Base-by-base conservation (phyloP, 495 filamentous ascomycete species). In the Sordaria brevicollis region DNA sequence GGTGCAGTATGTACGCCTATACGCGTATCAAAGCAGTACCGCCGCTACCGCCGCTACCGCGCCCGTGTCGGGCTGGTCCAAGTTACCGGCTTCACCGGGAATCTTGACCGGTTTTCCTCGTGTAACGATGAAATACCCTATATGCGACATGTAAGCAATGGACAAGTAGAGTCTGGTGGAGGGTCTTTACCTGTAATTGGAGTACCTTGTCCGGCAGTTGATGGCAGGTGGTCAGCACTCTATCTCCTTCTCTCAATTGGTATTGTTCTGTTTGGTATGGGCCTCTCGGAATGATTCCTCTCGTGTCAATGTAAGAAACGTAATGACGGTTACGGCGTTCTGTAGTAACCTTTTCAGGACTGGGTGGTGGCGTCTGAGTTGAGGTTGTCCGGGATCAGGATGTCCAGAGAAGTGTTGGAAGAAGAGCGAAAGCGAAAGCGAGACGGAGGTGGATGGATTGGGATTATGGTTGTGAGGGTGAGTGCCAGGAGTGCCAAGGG, bases 351-450 rank as follows among this genome's bases (percentile, higher is more conserved):
- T 57, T 13, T 57, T 29, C 10, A 19, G 49, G 49, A 25, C 49
- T 57, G 49, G 21, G 5, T 57, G 13, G 7, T 57, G 13, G 7
- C 29, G 49, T 17, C 49, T 6, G 11, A n/a, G n/a, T n/a, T n/a
- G n/a, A n/a, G n/a, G 5, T 11, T 29, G 25, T 13, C 19, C 19
- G 10, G 43, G 43, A 13, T 25, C 19, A 5, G 43, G 43, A 13
- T 25, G 43, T 54, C 21, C 19, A 21, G 41, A 11, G 10, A 49
- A 21, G n/a, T 9, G 39, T 19, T 49, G 41, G 10, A 54, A 54
- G 17, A 35, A 15, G 37, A 34, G 41, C 2, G 66, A 71, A 71
- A 71, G 69, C 71, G 71, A 73, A 73, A 73, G 69, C 70, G 70
- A 71, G 36, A 57, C 25, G 31, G 21, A 31, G 19, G n/a, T n/a